Evolutionary conservation across 192 early-diverging fungal species (phyloP).

Genomic region (Coemansia erecta): DNA sequence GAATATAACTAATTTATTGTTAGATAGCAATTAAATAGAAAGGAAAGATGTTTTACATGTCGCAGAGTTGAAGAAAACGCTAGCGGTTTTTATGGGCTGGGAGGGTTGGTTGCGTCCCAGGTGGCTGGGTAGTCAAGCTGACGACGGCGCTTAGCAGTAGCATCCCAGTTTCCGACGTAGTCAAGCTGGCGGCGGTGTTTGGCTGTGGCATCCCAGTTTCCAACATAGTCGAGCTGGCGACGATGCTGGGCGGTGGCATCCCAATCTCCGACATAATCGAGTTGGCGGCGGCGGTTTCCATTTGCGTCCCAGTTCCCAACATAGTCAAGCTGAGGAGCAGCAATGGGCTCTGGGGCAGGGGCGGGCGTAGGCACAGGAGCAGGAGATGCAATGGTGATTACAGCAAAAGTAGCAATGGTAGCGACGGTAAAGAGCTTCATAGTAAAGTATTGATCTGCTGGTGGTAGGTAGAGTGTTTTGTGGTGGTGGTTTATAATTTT

Average conservation of each 20-base stretch:
- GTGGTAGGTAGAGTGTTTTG: not conserved
- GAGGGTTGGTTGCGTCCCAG: not conserved
- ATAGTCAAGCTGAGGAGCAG: slow-evolving; percentile 1
- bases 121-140: not conserved
- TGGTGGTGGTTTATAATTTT: not conserved
- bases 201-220: not conserved
- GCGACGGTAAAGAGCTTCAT: slow-evolving; percentile 9
- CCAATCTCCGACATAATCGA: not conserved
- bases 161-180: slow-evolving; percentile 2
- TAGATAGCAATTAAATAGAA: no score
- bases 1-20: no score
- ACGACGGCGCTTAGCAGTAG: not conserved
- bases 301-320: slow-evolving; percentile 10
- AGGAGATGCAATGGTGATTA: slow-evolving; percentile 1
- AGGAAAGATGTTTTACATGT: not conserved
- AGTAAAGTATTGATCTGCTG: not conserved
- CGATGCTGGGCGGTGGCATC: not conserved
- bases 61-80: not conserved
- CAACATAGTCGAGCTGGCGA: slow-evolving; percentile 4
- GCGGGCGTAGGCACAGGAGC: not conserved
- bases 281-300: not conserved
- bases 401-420: slow-evolving; percentile 1
- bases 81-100: not conserved
- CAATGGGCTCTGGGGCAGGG: not conserved
- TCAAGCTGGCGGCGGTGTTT: slow-evolving; percentile 5